These are phyloP conservation scores for Petunia axillaris DNA, from an alignment of 257 asterid genomes.

Conservation along the genomic window DNA sequence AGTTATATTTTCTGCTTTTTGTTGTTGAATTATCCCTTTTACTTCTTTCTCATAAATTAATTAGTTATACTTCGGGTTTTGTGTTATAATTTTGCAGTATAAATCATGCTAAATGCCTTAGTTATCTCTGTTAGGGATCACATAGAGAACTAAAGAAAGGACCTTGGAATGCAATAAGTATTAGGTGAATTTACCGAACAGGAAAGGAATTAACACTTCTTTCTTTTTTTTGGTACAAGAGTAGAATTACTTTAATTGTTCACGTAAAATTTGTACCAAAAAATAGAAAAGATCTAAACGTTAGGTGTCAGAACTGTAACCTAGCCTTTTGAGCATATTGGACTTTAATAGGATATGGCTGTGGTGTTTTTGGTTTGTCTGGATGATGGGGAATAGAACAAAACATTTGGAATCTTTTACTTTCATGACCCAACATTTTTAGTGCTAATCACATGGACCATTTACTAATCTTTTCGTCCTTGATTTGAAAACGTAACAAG, in stretches of 20 bases:
- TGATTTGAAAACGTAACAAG: not conserved
- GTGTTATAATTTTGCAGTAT: not conserved
- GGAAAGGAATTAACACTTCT: not conserved
- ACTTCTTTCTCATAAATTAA: not conserved
- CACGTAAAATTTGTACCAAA: no score
- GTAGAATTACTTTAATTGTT: not conserved
- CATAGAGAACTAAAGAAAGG: not conserved
- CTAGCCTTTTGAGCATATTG: conserved; percentile 28
- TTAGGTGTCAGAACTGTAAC: conserved; percentile 10
- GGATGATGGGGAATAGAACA: conserved; percentile 31
- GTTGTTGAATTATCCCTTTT: not conserved
- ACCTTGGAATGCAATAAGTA: not conserved
- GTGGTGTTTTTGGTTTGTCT: not conserved
- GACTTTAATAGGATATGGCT: conserved; percentile 28
- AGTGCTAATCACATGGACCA: conserved; percentile 34
- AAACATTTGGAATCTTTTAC: conserved; percentile 55
- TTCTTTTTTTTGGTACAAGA: not conserved
- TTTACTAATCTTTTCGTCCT: not conserved
- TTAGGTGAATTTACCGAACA: not conserved
- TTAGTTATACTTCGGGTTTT: not conserved
- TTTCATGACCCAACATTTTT: conserved; percentile 29
- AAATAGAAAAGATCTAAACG: not conserved
- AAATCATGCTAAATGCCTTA: not conserved
- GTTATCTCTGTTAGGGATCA: not conserved
- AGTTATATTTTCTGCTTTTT: no score